phyloP scores from a whole-genome alignment of 805 yeast genomes.

The Teunomyces aglyptinius region DNA sequence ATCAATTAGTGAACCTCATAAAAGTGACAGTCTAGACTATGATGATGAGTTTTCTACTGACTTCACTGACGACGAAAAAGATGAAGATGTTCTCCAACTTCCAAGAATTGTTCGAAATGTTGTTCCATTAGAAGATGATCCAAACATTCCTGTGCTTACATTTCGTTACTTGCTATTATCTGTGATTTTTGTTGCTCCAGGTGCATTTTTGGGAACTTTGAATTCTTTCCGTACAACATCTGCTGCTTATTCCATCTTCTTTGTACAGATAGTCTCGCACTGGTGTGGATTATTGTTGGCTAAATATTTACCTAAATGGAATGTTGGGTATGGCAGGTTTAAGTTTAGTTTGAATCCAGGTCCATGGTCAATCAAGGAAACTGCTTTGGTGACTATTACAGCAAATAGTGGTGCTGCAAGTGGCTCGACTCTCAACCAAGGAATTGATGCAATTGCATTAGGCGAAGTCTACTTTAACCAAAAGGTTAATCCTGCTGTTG shows the following conservation, averaged over 20 bases:
- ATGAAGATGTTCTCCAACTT: slow-evolving; percentile 23
- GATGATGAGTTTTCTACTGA: slow-evolving; percentile 4
- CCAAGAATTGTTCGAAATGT: slow-evolving; percentile 32
- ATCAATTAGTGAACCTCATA: background rate
- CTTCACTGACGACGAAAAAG: background rate
- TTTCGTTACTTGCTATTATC: slow-evolving; percentile 36
- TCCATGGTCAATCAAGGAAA: slow-evolving; percentile 54
- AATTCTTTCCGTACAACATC: slow-evolving; percentile 36
- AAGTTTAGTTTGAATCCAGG: slow-evolving; percentile 47
- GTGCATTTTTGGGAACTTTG: slow-evolving; percentile 39
- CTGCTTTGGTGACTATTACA: slow-evolving; percentile 49
- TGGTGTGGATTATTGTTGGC: slow-evolving; percentile 48
- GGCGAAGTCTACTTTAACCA: slow-evolving; percentile 44
- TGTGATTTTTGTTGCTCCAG: slow-evolving; percentile 35
- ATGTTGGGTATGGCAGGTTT: slow-evolving; percentile 17
- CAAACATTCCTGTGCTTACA: slow-evolving; percentile 26
- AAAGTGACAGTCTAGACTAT: background rate
- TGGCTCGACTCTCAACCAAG: slow-evolving; percentile 43
- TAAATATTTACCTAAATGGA: slow-evolving; percentile 33
- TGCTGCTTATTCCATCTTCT: slow-evolving; percentile 50
- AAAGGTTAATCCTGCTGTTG: slow-evolving; percentile 29
- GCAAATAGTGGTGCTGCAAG: slow-evolving; percentile 46
- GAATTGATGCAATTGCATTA: slow-evolving; percentile 44
- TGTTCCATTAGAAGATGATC: slow-evolving; percentile 25
- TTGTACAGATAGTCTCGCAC: slow-evolving; percentile 49